These are phyloP conservation scores for Piper longum DNA, from an alignment of 164 flowering plant species.

Conservation along the genomic window DNA sequence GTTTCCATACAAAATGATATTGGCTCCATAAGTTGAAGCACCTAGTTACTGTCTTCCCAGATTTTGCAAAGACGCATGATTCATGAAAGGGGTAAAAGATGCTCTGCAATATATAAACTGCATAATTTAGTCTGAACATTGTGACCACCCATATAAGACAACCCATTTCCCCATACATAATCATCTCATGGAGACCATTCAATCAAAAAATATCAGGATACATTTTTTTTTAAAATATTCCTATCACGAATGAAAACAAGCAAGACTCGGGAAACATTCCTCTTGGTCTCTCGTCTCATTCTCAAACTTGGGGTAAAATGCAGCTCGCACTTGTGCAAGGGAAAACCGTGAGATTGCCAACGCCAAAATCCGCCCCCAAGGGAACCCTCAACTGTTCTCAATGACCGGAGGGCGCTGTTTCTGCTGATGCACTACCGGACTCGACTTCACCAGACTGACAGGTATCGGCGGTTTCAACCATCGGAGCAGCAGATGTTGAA, in stretches of 20 bases:
- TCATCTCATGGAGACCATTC: background rate
- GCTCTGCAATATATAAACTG: background rate
- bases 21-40: no score
- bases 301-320: slow-evolving; percentile 97
- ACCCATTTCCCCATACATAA: background rate
- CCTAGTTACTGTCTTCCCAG: no score
- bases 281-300: slow-evolving; percentile 96
- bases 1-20: no score
- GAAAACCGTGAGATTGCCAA: slow-evolving; percentile 51
- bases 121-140: background rate
- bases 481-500: slow-evolving; percentile 36
- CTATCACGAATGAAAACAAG: no score
- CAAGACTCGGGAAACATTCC: slow-evolving; percentile 26
- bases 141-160: background rate
- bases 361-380: slow-evolving; percentile 39
- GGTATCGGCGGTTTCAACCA: slow-evolving; percentile 15
- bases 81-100: no score
- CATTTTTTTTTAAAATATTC: no score
- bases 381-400: slow-evolving; percentile 32
- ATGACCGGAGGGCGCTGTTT: slow-evolving; percentile 16
- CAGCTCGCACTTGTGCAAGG: slow-evolving; percentile 71
- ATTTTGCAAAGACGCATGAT: no score
- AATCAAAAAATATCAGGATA: no score
- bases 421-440: slow-evolving; percentile 8
- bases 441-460: slow-evolving; percentile 8